A percentile compares a stretch with the other conserved stretches of the same genome.
Evolutionary conservation across 2,329 filamentous ascomycete species (phyloP).

Genomic region (Hirsutella minnesotensis): DNA sequence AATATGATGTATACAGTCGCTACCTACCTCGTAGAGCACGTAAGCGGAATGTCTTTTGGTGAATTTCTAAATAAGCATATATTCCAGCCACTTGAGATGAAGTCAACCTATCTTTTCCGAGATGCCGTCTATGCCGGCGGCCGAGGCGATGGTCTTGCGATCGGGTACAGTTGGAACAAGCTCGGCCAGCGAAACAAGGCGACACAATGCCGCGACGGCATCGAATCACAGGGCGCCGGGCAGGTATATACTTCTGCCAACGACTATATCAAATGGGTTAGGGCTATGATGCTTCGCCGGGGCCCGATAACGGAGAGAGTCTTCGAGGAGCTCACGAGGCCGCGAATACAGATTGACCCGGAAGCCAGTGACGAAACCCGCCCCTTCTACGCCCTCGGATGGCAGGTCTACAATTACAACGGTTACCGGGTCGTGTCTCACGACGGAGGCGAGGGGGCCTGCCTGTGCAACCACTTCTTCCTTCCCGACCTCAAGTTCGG

Average conservation of each 20-base stretch:
- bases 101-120: constrained; percentile 13
- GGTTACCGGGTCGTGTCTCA: constrained; percentile 12
- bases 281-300: constrained; percentile 13
- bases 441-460: constrained; percentile 13
- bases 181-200: constrained; percentile 1
- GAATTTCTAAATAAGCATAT: constrained; percentile 10
- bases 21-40: constrained; percentile 12
- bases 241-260: constrained; percentile 15
- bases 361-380: not conserved
- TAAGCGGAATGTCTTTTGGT: constrained; percentile 7
- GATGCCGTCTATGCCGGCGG: constrained; percentile 7
- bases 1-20: constrained; percentile 18
- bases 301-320: constrained; percentile 12
- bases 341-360: constrained; percentile 7
- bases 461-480: constrained; percentile 13
- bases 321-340: constrained; percentile 10
- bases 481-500: constrained; percentile 15
- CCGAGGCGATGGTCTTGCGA: constrained; percentile 8
- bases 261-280: constrained; percentile 17
- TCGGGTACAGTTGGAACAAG: constrained; percentile 10
- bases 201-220: constrained; percentile 4
- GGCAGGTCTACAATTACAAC: constrained; percentile 12
- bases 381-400: constrained; percentile 10
- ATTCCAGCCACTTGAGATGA: constrained; percentile 2
- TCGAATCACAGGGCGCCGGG: constrained; percentile 17